These are phyloP conservation scores for Ilex asprella DNA, from an alignment of 257 asterid genomes.

Conservation along the genomic window DNA sequence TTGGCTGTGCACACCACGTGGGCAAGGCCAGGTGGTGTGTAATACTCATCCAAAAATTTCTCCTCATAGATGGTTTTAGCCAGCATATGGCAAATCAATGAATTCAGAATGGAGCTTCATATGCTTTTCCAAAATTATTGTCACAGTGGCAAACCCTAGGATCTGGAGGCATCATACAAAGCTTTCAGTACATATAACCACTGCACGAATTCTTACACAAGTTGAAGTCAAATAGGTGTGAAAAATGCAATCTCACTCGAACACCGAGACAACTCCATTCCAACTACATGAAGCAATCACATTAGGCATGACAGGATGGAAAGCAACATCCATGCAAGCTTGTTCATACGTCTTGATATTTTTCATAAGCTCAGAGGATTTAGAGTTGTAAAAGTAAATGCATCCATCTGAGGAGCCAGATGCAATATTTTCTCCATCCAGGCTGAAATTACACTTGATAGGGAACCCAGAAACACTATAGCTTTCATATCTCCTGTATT, in stretches of 20 bases:
- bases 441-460: slow-evolving; percentile 76
- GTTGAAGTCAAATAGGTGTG: too few relatives aligned
- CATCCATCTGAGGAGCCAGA: slow-evolving; percentile 86
- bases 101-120: too few relatives aligned
- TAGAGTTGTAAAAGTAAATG: slow-evolving; percentile 57
- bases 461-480: slow-evolving; percentile 89
- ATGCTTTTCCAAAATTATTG: too few relatives aligned
- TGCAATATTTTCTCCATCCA: slow-evolving; percentile 50
- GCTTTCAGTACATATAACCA: too few relatives aligned
- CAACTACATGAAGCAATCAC: slow-evolving; percentile 82
- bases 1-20: too few relatives aligned
- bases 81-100: too few relatives aligned
- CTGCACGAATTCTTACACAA: too few relatives aligned
- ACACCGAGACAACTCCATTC: slow-evolving; percentile 59
- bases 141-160: too few relatives aligned
- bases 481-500: slow-evolving; percentile 67
- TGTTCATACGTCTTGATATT: slow-evolving; percentile 55
- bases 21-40: too few relatives aligned
- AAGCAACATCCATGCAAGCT: slow-evolving; percentile 66
- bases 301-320: slow-evolving; percentile 58
- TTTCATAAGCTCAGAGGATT: slow-evolving; percentile 47
- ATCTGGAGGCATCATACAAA: too few relatives aligned
- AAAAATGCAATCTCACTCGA: not conserved
- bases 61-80: too few relatives aligned
- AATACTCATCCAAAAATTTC: too few relatives aligned